Evolutionary conservation across 331 rosid species (phyloP).

Genomic region (Stylosanthes scabra): DNA sequence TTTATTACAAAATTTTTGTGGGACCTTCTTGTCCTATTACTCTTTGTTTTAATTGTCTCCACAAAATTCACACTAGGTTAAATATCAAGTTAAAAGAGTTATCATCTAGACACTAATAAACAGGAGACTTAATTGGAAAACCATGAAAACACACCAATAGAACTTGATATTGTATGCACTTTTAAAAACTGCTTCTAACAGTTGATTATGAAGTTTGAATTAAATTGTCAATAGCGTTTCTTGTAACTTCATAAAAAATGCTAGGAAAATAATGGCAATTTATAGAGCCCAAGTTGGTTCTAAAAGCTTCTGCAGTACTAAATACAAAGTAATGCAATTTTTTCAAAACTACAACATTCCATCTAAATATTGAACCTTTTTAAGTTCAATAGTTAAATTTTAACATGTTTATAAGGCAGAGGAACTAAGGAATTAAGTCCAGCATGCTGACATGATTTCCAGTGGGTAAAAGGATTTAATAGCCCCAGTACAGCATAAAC

Average conservation of each 20-base stretch:
- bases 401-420: neutral
- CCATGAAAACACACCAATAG: neutral
- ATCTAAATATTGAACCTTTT: too few relatives aligned
- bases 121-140: neutral
- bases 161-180: neutral
- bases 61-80: neutral
- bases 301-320: neutral
- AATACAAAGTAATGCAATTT: neutral
- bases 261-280: neutral
- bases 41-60: too few relatives aligned
- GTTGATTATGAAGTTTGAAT: conserved; percentile 5
- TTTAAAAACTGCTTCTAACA: neutral
- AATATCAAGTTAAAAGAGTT: conserved; percentile 19
- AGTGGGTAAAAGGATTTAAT: neutral
- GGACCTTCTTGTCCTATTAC: too few relatives aligned
- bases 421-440: neutral
- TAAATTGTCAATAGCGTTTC: neutral
- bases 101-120: neutral
- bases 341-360: neutral
- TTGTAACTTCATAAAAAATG: neutral
- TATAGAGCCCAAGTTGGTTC: neutral
- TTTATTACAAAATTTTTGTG: too few relatives aligned
- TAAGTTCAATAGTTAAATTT: neutral
- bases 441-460: neutral
- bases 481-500: neutral